A percentile compares a stretch with the other conserved stretches of the same genome.
These are phyloP conservation scores for Blastobotrys chiropterorum DNA, from an alignment of 805 yeast genomes.

Conservation along the genomic window DNA sequence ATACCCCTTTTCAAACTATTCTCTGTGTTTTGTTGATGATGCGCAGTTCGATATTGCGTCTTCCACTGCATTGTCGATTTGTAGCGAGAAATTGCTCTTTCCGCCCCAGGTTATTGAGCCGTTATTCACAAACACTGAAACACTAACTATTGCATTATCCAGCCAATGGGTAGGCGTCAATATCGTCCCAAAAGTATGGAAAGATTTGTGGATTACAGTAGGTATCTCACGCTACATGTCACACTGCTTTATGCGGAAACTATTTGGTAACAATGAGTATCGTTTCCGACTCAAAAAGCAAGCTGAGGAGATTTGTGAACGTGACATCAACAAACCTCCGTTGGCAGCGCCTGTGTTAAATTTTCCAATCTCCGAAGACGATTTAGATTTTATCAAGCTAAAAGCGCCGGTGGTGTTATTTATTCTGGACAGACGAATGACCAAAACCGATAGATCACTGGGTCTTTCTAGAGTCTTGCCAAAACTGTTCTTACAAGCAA, in stretches of 20 bases:
- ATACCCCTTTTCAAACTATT: slow-evolving; percentile 80
- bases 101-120: slow-evolving; percentile 76
- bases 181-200: slow-evolving; percentile 69
- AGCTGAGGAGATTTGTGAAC: slow-evolving; percentile 60
- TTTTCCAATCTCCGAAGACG: slow-evolving; percentile 58
- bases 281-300: slow-evolving; percentile 60
- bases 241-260: slow-evolving; percentile 53
- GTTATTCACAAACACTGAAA: slow-evolving; percentile 60
- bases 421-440: slow-evolving; percentile 86
- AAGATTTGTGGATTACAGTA: slow-evolving; percentile 83
- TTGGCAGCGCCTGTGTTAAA: slow-evolving; percentile 63
- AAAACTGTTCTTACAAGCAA: slow-evolving; percentile 83
- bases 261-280: slow-evolving; percentile 82
- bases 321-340: slow-evolving; percentile 76
- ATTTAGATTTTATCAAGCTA: slow-evolving; percentile 60
- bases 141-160: slow-evolving; percentile 63
- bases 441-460: slow-evolving; percentile 89
- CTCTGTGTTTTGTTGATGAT: slow-evolving; percentile 66
- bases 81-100: slow-evolving; percentile 58
- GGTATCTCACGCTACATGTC: slow-evolving; percentile 87
- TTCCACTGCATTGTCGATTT: slow-evolving; percentile 68
- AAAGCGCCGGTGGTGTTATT: slow-evolving; percentile 83
- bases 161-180: slow-evolving; percentile 92
- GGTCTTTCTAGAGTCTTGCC: slow-evolving; percentile 90
- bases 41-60: slow-evolving; percentile 45